These are phyloP conservation scores for Metarhizium guizhouense DNA, from an alignment of 2,329 filamentous ascomycete species.

Conservation along the genomic window DNA sequence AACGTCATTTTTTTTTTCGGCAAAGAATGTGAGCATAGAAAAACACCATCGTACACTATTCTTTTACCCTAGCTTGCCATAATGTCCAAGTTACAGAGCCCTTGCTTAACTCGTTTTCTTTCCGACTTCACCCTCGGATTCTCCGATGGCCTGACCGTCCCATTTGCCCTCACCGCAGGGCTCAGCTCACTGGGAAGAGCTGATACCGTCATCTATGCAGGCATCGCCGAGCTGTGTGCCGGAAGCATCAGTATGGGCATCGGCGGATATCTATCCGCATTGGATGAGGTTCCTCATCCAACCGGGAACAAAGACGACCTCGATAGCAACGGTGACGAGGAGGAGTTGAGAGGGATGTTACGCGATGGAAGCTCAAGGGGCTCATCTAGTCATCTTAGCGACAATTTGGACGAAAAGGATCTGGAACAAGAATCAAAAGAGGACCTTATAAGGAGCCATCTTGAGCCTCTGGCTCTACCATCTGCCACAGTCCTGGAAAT, in stretches of 20 bases:
- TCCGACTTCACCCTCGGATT: constrained; percentile 64
- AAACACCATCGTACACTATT: background rate
- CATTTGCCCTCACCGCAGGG: constrained; percentile 65
- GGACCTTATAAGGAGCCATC: constrained; percentile 20
- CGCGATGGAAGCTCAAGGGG: constrained; percentile 1
- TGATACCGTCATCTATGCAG: constrained; percentile 56
- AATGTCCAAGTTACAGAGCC: constrained; percentile 17
- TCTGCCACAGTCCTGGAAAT: constrained; percentile 13
- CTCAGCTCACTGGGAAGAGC: constrained; percentile 52
- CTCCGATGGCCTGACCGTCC: constrained; percentile 65
- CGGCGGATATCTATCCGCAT: constrained; percentile 57
- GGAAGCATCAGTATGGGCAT: constrained; percentile 68
- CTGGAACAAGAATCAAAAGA: constrained; percentile 5
- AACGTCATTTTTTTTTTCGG: background rate
- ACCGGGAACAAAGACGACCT: background rate
- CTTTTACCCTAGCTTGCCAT: background rate
- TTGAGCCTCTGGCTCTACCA: constrained; percentile 22
- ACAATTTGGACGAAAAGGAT: constrained; percentile 10
- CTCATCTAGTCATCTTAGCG: constrained; percentile 4
- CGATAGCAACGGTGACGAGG: constrained; percentile 7
- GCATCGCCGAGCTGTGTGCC: constrained; percentile 61
- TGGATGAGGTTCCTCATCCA: constrained; percentile 20
- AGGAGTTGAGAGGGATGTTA: constrained; percentile 19
- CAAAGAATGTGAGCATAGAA: background rate
- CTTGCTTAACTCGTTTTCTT: constrained; percentile 32